phyloP scores from a whole-genome alignment of 2,329 filamentous ascomycete species.

The Curvularia spicifera region DNA sequence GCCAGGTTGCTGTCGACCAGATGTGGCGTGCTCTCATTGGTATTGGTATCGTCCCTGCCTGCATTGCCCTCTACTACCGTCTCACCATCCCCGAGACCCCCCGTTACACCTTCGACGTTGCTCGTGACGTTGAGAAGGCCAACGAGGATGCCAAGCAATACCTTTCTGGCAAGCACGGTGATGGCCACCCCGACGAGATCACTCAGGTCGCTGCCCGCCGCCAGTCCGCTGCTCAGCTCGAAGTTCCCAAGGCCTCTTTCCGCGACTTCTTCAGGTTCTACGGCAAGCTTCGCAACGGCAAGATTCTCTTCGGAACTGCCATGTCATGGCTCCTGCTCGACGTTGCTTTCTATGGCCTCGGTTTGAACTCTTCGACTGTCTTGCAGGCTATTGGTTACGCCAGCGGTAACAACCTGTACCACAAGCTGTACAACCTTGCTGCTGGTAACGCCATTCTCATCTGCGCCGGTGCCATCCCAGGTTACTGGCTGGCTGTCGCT shows the following conservation, averaged over 20 bases:
- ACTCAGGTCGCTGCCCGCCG: conserved; percentile 65
- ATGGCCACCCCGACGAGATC: conserved; percentile 71
- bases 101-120: conserved; percentile 53
- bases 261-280: conserved; percentile 75
- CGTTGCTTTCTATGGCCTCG: conserved; percentile 63
- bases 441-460: conserved; percentile 81
- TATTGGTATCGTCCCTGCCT: conserved; percentile 51
- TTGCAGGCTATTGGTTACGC: conserved; percentile 72
- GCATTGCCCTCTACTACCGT: conserved; percentile 52
- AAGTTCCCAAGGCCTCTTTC: conserved; percentile 73
- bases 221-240: conserved; percentile 61
- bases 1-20: conserved; percentile 47
- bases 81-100: conserved; percentile 53
- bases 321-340: conserved; percentile 75
- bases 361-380: conserved; percentile 76
- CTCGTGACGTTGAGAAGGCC: conserved; percentile 56
- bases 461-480: conserved; percentile 77
- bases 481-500: conserved; percentile 68
- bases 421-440: conserved; percentile 74
- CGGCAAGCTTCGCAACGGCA: conserved; percentile 71
- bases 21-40: conserved; percentile 53
- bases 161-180: conserved; percentile 65
- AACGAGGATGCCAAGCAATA: conserved; percentile 77
- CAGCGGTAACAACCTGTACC: conserved; percentile 69
- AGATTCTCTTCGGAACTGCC: conserved; percentile 77